Conservation (phyloP, 1,139 yeast species). For the Barnettozyma hawaiiensis region DNA sequence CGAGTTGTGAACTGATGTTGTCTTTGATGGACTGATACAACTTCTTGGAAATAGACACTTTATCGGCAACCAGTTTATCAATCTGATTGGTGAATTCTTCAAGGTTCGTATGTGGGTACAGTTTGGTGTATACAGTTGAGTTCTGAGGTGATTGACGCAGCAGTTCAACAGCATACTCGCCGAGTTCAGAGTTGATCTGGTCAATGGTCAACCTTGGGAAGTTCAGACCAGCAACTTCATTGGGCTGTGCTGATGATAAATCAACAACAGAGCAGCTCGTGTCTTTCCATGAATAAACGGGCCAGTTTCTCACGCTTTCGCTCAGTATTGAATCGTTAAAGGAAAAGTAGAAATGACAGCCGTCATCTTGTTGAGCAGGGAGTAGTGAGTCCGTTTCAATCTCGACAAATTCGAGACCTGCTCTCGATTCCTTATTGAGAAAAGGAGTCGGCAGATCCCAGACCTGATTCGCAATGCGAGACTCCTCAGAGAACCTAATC, state of each 20-base stretch:
- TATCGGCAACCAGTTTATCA: constrained; percentile 7
- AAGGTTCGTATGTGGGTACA: constrained; percentile 16
- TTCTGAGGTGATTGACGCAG: constrained; percentile 26
- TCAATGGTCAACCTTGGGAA: constrained; percentile 14
- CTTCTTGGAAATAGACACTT: constrained; percentile 11
- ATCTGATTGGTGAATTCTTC: constrained; percentile 10
- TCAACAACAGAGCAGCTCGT: constrained; percentile 7
- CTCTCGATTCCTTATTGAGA: constrained; percentile 9
- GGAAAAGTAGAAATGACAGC: constrained; percentile 28
- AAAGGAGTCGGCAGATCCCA: constrained; percentile 23
- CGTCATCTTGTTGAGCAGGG: constrained; percentile 19
- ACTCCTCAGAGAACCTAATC: constrained; percentile 12
- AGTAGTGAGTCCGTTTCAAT: constrained; percentile 2
- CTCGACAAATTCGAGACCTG: constrained; percentile 27
- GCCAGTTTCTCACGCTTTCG: constrained; percentile 22
- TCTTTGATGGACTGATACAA: constrained; percentile 18
- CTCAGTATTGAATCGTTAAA: constrained; percentile 12
- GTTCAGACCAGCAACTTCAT: constrained; percentile 9
- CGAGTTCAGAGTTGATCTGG: constrained; percentile 24
- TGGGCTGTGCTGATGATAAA: background rate
- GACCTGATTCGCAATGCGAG: constrained; percentile 8
- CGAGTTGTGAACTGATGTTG: constrained; percentile 20
- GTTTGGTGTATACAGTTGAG: constrained; percentile 24
- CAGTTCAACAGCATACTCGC: constrained; percentile 20
- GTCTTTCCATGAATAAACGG: constrained; percentile 22